These are phyloP conservation scores for Lentinula boryana DNA, from an alignment of 768 basidiomycete species.

Conservation along the genomic window DNA sequence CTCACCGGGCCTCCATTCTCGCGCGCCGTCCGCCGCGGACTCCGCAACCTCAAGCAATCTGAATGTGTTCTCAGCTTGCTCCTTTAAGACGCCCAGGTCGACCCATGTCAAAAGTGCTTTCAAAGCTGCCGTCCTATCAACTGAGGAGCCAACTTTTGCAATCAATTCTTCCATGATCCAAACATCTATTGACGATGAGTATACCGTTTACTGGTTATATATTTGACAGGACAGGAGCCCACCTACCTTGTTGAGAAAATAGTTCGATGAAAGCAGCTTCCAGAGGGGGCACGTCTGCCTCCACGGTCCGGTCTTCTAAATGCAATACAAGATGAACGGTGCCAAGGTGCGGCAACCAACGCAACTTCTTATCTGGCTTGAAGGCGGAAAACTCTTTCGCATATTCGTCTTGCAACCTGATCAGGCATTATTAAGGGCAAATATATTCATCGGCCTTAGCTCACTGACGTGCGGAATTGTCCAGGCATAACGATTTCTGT, in stretches of 20 bases:
- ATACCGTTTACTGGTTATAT: background rate
- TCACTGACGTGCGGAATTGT: slow-evolving; percentile 68
- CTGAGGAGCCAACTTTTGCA: slow-evolving; percentile 46
- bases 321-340: slow-evolving; percentile 77
- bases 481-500: slow-evolving; percentile 77
- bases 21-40: slow-evolving; percentile 26
- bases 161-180: slow-evolving; percentile 74
- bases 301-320: slow-evolving; percentile 72
- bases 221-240: background rate
- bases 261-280: slow-evolving; percentile 90
- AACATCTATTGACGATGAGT: slow-evolving; percentile 33
- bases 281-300: slow-evolving; percentile 74
- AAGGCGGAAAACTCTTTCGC: slow-evolving; percentile 70
- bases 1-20: slow-evolving; percentile 20
- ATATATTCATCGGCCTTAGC: background rate
- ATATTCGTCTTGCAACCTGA: slow-evolving; percentile 71
- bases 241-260: slow-evolving; percentile 65
- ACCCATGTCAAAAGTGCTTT: slow-evolving; percentile 83
- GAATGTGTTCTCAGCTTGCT: slow-evolving; percentile 55
- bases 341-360: slow-evolving; percentile 88
- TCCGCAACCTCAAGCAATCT: slow-evolving; percentile 59
- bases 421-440: background rate
- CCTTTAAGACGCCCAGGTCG: slow-evolving; percentile 74
- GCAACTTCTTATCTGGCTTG: slow-evolving; percentile 89
- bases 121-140: slow-evolving; percentile 58